Percentiles rank a stretch among this genome's conserved stretches.
Conservation (phyloP, 2,329 filamentous ascomycete species). For the Colletotrichum sublineola region DNA sequence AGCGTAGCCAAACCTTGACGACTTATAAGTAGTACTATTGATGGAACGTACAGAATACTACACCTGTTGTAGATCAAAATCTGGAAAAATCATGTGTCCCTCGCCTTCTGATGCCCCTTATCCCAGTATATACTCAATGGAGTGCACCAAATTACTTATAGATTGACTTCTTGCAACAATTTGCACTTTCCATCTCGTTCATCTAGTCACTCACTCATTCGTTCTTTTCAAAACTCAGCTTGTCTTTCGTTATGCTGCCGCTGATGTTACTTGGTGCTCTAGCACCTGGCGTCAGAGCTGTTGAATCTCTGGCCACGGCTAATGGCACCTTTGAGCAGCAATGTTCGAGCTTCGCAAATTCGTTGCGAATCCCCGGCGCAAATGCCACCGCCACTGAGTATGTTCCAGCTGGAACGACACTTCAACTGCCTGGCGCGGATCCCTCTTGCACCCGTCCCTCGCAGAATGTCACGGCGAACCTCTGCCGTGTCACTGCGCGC, state of each 20-base stretch:
- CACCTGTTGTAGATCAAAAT: not conserved
- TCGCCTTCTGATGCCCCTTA: not conserved
- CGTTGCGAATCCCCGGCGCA: constrained; percentile 50
- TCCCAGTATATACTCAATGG: not conserved
- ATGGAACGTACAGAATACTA: not conserved
- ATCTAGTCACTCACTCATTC: not conserved
- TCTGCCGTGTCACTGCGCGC: constrained; percentile 48
- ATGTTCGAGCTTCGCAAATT: constrained; percentile 47
- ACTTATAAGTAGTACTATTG: not conserved
- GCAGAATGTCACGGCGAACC: constrained; percentile 43
- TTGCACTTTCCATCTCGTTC: too few relatives aligned
- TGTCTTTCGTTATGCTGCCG: constrained; percentile 7
- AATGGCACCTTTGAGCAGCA: constrained; percentile 15
- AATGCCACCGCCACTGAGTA: constrained; percentile 39
- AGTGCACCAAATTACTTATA: not conserved
- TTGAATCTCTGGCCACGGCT: not conserved
- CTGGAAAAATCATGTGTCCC: not conserved
- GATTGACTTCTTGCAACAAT: not conserved
- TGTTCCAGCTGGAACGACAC: constrained; percentile 49
- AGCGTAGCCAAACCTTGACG: not conserved
- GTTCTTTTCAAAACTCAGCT: not conserved
- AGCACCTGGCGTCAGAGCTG: constrained; percentile 1
- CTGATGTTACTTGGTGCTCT: not conserved
- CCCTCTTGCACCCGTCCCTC: constrained; percentile 50
- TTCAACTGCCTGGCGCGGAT: constrained; percentile 52